Conservation (phyloP, 208 protist genomes). For the Leishmania mexicana region DNA sequence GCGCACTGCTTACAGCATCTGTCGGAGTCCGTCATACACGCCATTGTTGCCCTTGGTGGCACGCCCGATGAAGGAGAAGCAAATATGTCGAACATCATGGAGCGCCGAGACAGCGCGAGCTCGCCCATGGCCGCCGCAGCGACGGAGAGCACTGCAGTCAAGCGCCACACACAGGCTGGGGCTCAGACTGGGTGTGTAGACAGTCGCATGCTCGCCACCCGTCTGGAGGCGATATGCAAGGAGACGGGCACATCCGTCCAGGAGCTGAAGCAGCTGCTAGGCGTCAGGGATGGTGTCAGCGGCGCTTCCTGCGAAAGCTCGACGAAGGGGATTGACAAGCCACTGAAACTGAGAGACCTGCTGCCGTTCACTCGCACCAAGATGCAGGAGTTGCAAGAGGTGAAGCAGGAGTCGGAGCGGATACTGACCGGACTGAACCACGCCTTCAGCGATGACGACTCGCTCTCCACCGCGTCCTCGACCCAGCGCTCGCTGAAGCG, state of each 20-base stretch:
- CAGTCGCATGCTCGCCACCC: conserved; percentile 5
- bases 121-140: conserved; percentile 7
- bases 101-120: not conserved
- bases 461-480: conserved; percentile 14
- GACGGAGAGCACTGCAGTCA: not conserved
- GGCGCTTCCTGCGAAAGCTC: not conserved
- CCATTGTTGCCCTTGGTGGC: conserved; percentile 28
- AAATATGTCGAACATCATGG: not conserved
- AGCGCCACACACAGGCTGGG: not conserved
- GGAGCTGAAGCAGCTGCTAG: conserved; percentile 36
- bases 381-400: conserved; percentile 46
- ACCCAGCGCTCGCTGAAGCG: conserved; percentile 38
- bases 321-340: not conserved
- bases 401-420: conserved; percentile 41
- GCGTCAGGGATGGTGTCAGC: conserved; percentile 15
- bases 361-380: conserved; percentile 38
- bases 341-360: conserved; percentile 32
- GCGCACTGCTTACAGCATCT: conserved; percentile 26
- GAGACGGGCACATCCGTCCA: conserved; percentile 46
- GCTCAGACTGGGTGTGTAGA: not conserved
- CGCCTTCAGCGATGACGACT: conserved; percentile 39
- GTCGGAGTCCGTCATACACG: conserved; percentile 31
- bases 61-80: not conserved
- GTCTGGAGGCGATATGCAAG: conserved; percentile 35
- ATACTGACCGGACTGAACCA: conserved; percentile 39